Base-by-base conservation (phyloP, 1,284 basidiomycete genomes). In the Jaminaea rosea region DNA sequence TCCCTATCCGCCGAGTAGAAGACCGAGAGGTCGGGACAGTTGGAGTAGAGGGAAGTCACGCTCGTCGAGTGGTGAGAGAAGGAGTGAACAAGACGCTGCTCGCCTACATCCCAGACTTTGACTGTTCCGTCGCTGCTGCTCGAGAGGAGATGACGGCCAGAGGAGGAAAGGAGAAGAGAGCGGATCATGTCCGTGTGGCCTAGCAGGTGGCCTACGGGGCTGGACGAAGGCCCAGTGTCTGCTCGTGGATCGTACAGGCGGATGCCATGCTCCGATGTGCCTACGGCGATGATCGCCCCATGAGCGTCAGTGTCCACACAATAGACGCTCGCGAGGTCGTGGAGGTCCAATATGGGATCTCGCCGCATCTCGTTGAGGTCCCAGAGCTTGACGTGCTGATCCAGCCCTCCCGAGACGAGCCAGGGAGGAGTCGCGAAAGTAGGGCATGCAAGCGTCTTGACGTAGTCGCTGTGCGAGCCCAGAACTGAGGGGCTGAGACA, bases 161-260 rank as follows among this genome's bases (percentile, higher is more conserved):
- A 92, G 29, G 92, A 87, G 17, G 85, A 87, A 3, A 97, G 79
- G 41, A 93, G 75, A 44, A 97, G 85, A 1, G 88, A 83, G 4
- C 93, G 82, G 47, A 99, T 89, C 65, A 94, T 96, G 75, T 98
- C 93, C 0, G 91, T 93, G 74, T 99, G 94, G 0, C 93, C 94
- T 9, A 72, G 55, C 1, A 73, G 58, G 49, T 68, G 60, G 26
- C 66, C 65, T 6, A 60, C 56, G 7, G 39, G 39, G n/a, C n/a
- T n/a, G n/a, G n/a, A n/a, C n/a, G n/a, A n/a, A n/a, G n/a, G n/a
- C 5, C 39, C 39, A 15, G 39, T 28, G 39, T 64, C 61, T 45
- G 57, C 55, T 19, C 94, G 80, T 3, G 92, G 89, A 72, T 98
- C 94, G 89, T 89, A 99, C 53, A 96, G 78, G 17, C 89, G 78